Percentiles rank a stretch among this genome's conserved stretches.
Evolutionary conservation across 2,329 filamentous ascomycete species (phyloP).

Genomic region (Pseudogymnoascus sp.): DNA sequence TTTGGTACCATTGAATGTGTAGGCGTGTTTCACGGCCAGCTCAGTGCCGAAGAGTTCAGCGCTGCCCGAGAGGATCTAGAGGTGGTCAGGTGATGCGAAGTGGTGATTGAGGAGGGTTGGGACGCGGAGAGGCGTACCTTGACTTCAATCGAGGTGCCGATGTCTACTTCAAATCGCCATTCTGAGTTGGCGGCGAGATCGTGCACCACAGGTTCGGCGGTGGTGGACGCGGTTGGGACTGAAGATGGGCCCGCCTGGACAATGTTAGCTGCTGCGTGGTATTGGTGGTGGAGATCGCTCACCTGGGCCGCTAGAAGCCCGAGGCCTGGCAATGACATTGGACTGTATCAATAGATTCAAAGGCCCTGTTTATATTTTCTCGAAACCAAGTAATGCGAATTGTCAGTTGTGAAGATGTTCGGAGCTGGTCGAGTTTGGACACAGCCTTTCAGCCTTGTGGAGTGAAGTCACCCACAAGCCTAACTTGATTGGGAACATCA

Average conservation of each 20-base stretch:
- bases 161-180: slow-evolving; percentile 71
- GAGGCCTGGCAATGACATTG: slow-evolving; percentile 68
- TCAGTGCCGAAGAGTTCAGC: slow-evolving; percentile 95
- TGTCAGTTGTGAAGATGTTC: background rate
- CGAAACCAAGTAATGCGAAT: slow-evolving; percentile 16
- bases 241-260: slow-evolving; percentile 16
- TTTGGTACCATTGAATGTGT: slow-evolving; percentile 75
- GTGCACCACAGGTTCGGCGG: slow-evolving; percentile 37
- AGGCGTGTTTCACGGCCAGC: slow-evolving; percentile 71
- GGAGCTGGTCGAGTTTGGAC: slow-evolving; percentile 6
- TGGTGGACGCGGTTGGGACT: slow-evolving; percentile 20
- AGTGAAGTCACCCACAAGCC: background rate
- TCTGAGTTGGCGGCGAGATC: slow-evolving; percentile 60
- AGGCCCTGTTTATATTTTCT: background rate
- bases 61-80: slow-evolving; percentile 66
- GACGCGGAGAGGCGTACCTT: slow-evolving; percentile 35
- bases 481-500: slow-evolving; percentile 3
- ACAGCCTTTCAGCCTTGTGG: slow-evolving; percentile 13
- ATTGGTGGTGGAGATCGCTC: slow-evolving; percentile 21
- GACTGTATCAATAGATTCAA: slow-evolving; percentile 7
- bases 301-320: slow-evolving; percentile 48
- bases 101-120: slow-evolving; percentile 17
- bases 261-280: slow-evolving; percentile 14
- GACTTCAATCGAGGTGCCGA: slow-evolving; percentile 43
- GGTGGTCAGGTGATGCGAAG: slow-evolving; percentile 30